A percentile compares a stretch with the other conserved stretches of the same genome.
These are phyloP conservation scores for Termitomyces sp. DNA, from an alignment of 768 basidiomycete genomes.

Conservation along the genomic window DNA sequence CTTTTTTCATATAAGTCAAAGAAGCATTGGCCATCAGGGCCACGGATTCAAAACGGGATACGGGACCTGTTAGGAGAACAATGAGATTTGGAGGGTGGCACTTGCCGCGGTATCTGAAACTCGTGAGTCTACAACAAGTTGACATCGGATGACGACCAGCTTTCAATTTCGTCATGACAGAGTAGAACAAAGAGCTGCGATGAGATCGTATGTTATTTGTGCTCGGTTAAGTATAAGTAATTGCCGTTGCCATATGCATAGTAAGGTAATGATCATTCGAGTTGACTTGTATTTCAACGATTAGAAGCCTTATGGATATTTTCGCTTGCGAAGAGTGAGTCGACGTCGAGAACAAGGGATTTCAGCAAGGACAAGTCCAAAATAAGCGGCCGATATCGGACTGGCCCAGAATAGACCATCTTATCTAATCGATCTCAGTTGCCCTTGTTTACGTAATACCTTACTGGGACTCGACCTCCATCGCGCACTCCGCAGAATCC, in stretches of 20 bases:
- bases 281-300: not conserved
- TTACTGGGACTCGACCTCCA: not conserved
- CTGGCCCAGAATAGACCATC: not conserved
- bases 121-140: not conserved
- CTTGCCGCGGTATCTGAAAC: slow-evolving; percentile 9
- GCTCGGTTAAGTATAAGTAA: not conserved
- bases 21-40: slow-evolving; percentile 10
- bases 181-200: not conserved
- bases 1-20: slow-evolving; percentile 12
- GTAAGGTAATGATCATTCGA: not conserved
- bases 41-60: not conserved
- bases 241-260: not conserved
- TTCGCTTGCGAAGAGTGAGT: not conserved
- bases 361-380: not conserved
- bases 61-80: slow-evolving; percentile 8
- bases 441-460: not conserved
- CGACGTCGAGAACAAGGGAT: not conserved
- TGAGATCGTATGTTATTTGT: not conserved
- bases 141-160: not conserved
- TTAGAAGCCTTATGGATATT: not conserved
- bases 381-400: not conserved
- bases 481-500: too few relatives aligned
- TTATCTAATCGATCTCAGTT: not conserved
- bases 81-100: slow-evolving; percentile 4
- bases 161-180: not conserved